These are phyloP conservation scores for Calocera viscosa DNA, from an alignment of 768 basidiomycete species.

Conservation along the genomic window DNA sequence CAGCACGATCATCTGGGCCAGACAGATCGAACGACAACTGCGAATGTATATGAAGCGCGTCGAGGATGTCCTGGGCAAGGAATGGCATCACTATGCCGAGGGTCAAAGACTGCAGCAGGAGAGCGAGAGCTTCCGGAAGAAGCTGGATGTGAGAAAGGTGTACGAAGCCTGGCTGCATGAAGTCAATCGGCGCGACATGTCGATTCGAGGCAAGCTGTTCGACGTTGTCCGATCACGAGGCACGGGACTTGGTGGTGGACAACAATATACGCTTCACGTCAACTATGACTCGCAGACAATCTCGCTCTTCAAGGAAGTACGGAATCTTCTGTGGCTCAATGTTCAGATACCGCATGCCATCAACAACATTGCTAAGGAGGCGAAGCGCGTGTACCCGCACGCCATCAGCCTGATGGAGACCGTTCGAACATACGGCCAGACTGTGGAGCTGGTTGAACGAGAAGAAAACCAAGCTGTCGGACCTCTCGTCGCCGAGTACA, in stretches of 20 bases:
- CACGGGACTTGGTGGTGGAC: conserved; percentile 28
- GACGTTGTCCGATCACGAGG: conserved; percentile 71
- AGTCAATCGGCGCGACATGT: conserved; percentile 85
- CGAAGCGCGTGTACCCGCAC: conserved; percentile 95
- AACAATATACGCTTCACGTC: conserved; percentile 66
- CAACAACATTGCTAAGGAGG: conserved; percentile 95
- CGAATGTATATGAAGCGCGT: conserved; percentile 97
- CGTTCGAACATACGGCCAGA: conserved; percentile 94
- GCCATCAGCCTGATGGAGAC: conserved; percentile 98
- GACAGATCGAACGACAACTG: conserved; percentile 96
- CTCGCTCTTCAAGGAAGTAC: conserved; percentile 94
- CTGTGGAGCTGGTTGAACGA: conserved; percentile 59
- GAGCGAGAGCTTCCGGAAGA: conserved; percentile 80
- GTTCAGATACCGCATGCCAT: conserved; percentile 92
- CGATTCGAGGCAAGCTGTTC: conserved; percentile 81
- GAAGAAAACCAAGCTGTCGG: conserved; percentile 84
- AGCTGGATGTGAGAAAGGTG: conserved; percentile 86
- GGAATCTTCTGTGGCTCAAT: conserved; percentile 89
- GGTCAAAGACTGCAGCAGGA: conserved; percentile 95
- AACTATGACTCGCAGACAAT: conserved; percentile 99
- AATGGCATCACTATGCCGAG: conserved; percentile 99
- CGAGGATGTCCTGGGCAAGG: conserved; percentile 91
- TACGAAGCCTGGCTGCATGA: conserved; percentile 96
- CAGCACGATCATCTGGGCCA: conserved; percentile 95
- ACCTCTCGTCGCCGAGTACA: conserved; percentile 87